Base-by-base conservation (phyloP, 176 grass and related monocot species). In the Poa pratensis region DNA sequence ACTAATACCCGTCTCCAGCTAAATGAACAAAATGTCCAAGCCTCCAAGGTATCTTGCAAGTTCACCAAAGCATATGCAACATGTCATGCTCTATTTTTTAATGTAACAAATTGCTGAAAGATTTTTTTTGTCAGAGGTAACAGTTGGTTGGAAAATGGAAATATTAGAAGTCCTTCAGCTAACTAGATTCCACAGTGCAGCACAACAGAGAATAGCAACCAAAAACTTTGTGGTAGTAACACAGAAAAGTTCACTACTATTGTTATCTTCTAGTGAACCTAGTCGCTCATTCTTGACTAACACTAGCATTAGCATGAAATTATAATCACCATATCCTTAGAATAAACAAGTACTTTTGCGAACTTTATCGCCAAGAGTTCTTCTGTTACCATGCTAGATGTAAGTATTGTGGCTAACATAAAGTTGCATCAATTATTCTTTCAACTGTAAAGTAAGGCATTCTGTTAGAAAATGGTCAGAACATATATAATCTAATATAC, bases 181-280 rank as follows among this genome's bases (percentile, higher is more conserved):
- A 27, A 19, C 71, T 75, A 51, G 14, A 75, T 52, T 75, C 45
- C 46, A 75, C 26, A 75, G 46, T 52, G 72, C 72, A 75, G 72
- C 72, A 52, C 24, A 75, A 75, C 46, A 75, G 23, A 74, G 14
- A 75, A 50, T 19, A 52, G 46, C 26, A 75, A 74, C 24, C 43
- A 74, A 24, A 75, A 49, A 75, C 23, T 52, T 11, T 75, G 15
- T 52, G 15, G 23, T 88, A 45, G 54, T 43, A 72, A 27, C 69
- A 51, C n/a, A 27, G 67, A 54, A 78, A 15, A 32, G 54, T 32
- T 30, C 3, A 17, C 17, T 79, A 23, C 18, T 37, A 48, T 43
- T 77, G 62, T 24, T 13, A 75, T 88, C 57, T 80, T 65, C 67
- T 73, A 65, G 22, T 73, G 54, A 79, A 74, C 42, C 40, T 84